Evolutionary conservation across 345 rosid genomes (phyloP), one percentile per base, ranked within the genome.

Genomic region (Dovyalis caffra): DNA sequence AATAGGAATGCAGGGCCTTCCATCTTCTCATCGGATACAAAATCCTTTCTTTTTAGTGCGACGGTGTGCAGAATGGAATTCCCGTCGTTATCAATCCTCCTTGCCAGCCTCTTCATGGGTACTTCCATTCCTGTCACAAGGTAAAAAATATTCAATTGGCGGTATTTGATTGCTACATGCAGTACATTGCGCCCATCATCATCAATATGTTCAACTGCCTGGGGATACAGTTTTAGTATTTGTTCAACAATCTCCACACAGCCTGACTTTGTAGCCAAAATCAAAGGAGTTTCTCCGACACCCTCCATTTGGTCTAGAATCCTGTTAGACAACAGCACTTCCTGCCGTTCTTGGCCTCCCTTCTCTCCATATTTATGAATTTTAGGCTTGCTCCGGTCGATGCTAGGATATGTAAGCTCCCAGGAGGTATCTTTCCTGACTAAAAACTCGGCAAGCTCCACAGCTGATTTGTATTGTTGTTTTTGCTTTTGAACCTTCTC

Each of bases 151-250:
- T 68, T 60, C 5, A 1, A 3, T 35, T 69, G 73, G 31, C 79
- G 76, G 43, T 74, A 45, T 69, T 28, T 70, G 9, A 77, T 47
- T 1, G 79, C 84, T 25, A 71, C 76, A 25, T 78, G 81, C 47
- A 81, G 29, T 40, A 81, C 31, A 21, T 77, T 81, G 47, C 68
- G 67, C 0, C 81, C 84, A 10, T 60, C 64, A 2, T 70, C 73
- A 33, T 74, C 68, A 2, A 71, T 6, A 33, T 78, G 47, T n/a
- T 74, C 81, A 6, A 81, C 58, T 10, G 78, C 80, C 66, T 31
- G 33, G 71, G 79, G 78, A 62, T 65, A 70, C 3, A 15, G 4
- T 2, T 37, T 18, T 11, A 79, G 16, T 20, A 74, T 75, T 25
- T 37, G 64, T 8, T 66, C 32, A 12, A 75, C 61, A n/a, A 70